Evolutionary conservation across 257 asterid species (phyloP), one percentile per base, ranked within the genome.

Genomic region (Scutellaria baicalensis): DNA sequence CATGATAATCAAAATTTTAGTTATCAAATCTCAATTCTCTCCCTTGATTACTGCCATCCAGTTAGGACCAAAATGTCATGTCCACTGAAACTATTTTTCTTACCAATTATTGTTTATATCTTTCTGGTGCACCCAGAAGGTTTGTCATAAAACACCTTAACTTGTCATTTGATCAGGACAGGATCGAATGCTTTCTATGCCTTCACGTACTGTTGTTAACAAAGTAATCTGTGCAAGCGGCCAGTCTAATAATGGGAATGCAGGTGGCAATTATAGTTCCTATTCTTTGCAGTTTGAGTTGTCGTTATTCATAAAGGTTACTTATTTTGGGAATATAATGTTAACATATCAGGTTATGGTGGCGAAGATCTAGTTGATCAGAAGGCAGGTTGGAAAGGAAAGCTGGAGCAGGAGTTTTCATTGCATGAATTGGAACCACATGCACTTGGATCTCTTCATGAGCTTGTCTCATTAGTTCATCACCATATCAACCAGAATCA

Each of bases 381-480:
- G 69, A 63, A 69, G 51, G 80, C 35, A 42, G 64, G 72, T 76
- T 78, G 69, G 60, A 77, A 71, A 70, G 85, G 52, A 66, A 76
- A 72, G 70, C 70, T 38, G 59, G 81, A 77, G 66, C 79, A 80
- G 59, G 74, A 69, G 61, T 68, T 75, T 68, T 18, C 78, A 78
- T 72, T 88, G 78, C 82, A 72, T 50, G 89, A 91, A 57, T 74
- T 91, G 82, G 88, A 89, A 54, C 89, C 90, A 23, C 54, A 72
- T n/a, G 82, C 81, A 68, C 81, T 83, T 63, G 76, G 78, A 51
- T 75, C 90, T 68, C 96, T 94, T 74, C 86, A 80, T 58, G 84
- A 85, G 78, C 92, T 91, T 75, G 83, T 91, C 73, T 84, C 88
- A 23, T 83, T 91, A 77, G 85, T 91, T 71, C 96, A 91, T 75